Evolutionary conservation across 495 filamentous ascomycete species (phyloP).

Genomic region (Annulohypoxylon maeteangense): DNA sequence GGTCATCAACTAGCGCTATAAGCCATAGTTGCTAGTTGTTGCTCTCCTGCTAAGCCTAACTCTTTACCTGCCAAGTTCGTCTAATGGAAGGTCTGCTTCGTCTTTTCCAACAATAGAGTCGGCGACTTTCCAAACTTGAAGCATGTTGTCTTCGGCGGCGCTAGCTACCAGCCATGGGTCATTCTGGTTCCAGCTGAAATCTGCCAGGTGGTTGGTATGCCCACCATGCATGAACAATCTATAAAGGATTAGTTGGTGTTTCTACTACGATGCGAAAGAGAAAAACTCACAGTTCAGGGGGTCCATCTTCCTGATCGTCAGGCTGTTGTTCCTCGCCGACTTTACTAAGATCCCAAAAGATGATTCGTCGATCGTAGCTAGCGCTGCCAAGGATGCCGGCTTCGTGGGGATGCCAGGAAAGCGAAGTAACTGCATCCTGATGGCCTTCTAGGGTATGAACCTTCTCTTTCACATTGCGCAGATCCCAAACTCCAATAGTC

Average conservation of each 20-base stretch:
- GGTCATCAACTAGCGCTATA: neutral
- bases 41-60: neutral
- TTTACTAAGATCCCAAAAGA: slow-evolving; percentile 94
- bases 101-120: slow-evolving; percentile 88
- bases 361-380: slow-evolving; percentile 90
- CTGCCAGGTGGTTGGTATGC: slow-evolving; percentile 93
- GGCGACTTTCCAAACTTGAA: slow-evolving; percentile 97
- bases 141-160: slow-evolving; percentile 94
- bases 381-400: slow-evolving; percentile 86
- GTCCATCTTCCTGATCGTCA: slow-evolving; percentile 96
- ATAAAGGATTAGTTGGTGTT: slow-evolving; percentile 38
- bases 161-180: slow-evolving; percentile 95
- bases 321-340: slow-evolving; percentile 94
- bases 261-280: slow-evolving; percentile 36
- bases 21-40: neutral
- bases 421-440: slow-evolving; percentile 84
- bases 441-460: slow-evolving; percentile 88
- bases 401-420: slow-evolving; percentile 94
- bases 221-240: slow-evolving; percentile 99
- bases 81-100: slow-evolving; percentile 76
- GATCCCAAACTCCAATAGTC: slow-evolving; percentile 93
- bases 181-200: slow-evolving; percentile 97
- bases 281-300: slow-evolving; percentile 85
- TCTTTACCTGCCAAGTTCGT: slow-evolving; percentile 73
- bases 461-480: slow-evolving; percentile 86